A percentile compares a stretch with the other conserved stretches of the same genome.
Evolutionary conservation across 352 stramenopile species (phyloP).

Genomic region (Globisporangium echinulatum): DNA sequence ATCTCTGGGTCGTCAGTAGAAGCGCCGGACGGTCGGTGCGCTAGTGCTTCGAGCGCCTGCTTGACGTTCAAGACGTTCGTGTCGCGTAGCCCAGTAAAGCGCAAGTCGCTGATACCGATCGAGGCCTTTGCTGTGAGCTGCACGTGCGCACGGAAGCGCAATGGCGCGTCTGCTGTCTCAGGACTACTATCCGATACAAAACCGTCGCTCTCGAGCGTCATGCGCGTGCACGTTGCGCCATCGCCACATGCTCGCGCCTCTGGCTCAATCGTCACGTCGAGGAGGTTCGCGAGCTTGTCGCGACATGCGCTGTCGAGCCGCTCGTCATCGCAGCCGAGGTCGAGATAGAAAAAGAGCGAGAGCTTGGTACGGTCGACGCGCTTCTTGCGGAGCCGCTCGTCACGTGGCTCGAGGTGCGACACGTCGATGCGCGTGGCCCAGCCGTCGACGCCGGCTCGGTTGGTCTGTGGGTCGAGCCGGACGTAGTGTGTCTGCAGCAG

Average conservation of each 20-base stretch:
- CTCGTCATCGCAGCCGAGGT: constrained; percentile 70
- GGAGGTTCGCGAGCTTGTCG: constrained; percentile 35
- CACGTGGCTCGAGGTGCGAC: constrained; percentile 31
- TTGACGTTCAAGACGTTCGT: constrained; percentile 71
- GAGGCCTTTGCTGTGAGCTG: constrained; percentile 34
- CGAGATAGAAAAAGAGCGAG: constrained; percentile 79
- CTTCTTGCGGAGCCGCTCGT: constrained; percentile 33
- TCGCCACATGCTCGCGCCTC: constrained; percentile 12
- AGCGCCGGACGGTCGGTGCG: constrained; percentile 17
- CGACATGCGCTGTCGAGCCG: constrained; percentile 41
- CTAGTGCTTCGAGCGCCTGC: constrained; percentile 42
- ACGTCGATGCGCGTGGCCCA: constrained; percentile 46
- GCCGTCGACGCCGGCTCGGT: constrained; percentile 16
- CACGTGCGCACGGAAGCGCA: constrained; percentile 43
- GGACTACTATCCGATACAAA: not conserved
- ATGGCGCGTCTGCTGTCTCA: constrained; percentile 12
- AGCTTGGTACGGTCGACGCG: constrained; percentile 41
- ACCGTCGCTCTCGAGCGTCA: constrained; percentile 38
- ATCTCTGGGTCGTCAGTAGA: constrained; percentile 37
- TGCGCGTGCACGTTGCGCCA: constrained; percentile 24
- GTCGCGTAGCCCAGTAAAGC: constrained; percentile 49
- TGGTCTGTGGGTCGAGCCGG: constrained; percentile 10
- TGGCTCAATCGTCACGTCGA: constrained; percentile 43
- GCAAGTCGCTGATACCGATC: constrained; percentile 36
- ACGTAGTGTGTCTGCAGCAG: constrained; percentile 57